Base-by-base conservation (phyloP, 495 filamentous ascomycete genomes). In the Aspergillus funiculosus region DNA sequence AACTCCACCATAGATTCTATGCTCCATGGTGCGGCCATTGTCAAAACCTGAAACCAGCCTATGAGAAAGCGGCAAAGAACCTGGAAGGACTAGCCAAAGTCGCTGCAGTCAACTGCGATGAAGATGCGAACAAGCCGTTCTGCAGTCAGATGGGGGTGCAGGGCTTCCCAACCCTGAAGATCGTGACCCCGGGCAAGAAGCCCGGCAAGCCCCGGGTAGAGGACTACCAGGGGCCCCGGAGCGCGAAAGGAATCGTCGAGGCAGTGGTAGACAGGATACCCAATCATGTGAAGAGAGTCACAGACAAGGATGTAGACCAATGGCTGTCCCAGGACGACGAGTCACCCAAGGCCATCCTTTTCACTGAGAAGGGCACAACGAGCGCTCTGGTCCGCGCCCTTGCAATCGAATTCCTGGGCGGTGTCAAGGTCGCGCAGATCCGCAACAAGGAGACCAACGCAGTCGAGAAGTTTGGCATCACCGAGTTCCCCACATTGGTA, bases 11-110 rank as follows among this genome's bases (percentile, higher is more conserved):
- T 62, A 89, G 89, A 66, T 96, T 95, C 73, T 96, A 94, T 57
- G 87, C 87, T 6, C 89, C 87, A 26, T 95, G 86, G 94, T 96
- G 92, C 54, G 92, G 92, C 17, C 94, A 98, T 62, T 98, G 92
- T 69, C 73, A 95, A 62, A 95, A 84, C 65, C 82, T 99, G 51
- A 89, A 95, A 65, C 92, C 92, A 0, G 86, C 88, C 41, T 99
- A 88, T 67, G 92, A 96, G 57, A 94, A 95, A 64, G 89, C 83
- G 2, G 94, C 92, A 28, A 86, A 85, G 59, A 85, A 79, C 51
- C 82, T 99, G 35, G 79, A 85, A 13, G 94, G 92, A 6, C 71
- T 99, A 21, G 92, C 88, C 43, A 92, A 95, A 56, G 91, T 97
- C 21, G 94, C 86, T 9, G 92, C 92, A 24, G 74, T 99, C 52